These are phyloP conservation scores for Aspergillus steynii DNA, from an alignment of 495 filamentous ascomycete species.

Conservation along the genomic window DNA sequence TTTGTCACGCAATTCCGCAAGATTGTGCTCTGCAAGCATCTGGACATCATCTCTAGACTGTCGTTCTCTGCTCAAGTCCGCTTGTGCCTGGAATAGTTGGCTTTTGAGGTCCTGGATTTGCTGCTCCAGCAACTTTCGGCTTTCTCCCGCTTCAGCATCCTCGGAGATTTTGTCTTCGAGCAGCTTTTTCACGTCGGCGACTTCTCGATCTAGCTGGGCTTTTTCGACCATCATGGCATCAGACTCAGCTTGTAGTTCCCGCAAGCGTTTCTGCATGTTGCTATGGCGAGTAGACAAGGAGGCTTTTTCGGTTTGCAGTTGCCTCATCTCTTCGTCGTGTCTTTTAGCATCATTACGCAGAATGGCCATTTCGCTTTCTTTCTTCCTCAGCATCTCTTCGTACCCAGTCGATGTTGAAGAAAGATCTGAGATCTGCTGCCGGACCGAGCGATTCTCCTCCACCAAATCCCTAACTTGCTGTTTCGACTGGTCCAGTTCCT, in stretches of 20 bases:
- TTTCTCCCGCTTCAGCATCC: slow-evolving; percentile 82
- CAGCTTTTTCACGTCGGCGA: slow-evolving; percentile 80
- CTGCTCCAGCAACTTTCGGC: slow-evolving; percentile 80
- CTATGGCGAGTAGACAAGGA: slow-evolving; percentile 73
- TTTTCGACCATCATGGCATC: slow-evolving; percentile 85
- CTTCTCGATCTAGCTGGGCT: slow-evolving; percentile 79
- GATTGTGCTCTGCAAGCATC: slow-evolving; percentile 87
- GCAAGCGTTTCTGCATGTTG: slow-evolving; percentile 71
- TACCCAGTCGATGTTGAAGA: slow-evolving; percentile 91
- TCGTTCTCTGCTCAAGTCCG: slow-evolving; percentile 85
- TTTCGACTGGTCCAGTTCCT: slow-evolving; percentile 72
- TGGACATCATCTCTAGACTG: slow-evolving; percentile 97
- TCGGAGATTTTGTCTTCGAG: slow-evolving; percentile 88
- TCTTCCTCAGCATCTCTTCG: slow-evolving; percentile 86
- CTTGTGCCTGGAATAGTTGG: slow-evolving; percentile 80
- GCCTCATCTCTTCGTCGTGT: slow-evolving; percentile 71
- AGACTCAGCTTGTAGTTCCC: slow-evolving; percentile 82
- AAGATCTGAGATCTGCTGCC: slow-evolving; percentile 82
- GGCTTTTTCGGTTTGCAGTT: slow-evolving; percentile 72
- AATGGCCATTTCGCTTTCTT: slow-evolving; percentile 89
- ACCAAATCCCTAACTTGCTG: slow-evolving; percentile 71
- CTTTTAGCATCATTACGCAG: slow-evolving; percentile 81
- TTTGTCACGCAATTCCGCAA: slow-evolving; percentile 75
- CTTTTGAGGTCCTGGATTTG: slow-evolving; percentile 86
- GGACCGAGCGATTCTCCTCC: slow-evolving; percentile 79